Conservation (phyloP, 257 asterid genomes). For the Solanum habrochaites region DNA sequence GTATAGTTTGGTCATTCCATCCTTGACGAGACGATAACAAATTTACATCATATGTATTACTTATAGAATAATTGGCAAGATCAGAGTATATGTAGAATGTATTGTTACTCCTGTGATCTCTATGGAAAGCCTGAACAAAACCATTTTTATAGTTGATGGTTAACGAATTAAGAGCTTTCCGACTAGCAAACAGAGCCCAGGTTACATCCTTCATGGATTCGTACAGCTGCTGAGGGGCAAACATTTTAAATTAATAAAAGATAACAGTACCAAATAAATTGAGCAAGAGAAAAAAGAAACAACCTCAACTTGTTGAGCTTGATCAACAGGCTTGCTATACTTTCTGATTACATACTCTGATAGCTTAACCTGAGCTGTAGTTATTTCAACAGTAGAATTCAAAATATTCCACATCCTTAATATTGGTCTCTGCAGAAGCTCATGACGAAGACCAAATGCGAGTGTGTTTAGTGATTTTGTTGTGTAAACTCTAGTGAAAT, state of each 20-base stretch:
- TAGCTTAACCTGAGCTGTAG: conserved; percentile 84
- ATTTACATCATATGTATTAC: conserved; percentile 24
- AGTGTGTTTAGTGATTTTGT: conserved; percentile 56
- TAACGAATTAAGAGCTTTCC: conserved; percentile 66
- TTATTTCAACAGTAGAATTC: conserved; percentile 73
- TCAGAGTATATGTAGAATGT: conserved; percentile 83
- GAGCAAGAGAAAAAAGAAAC: not conserved
- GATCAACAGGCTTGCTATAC: conserved; percentile 53
- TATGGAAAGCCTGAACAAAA: conserved; percentile 87
- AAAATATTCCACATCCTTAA: conserved; percentile 87
- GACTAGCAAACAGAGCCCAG: conserved; percentile 85
- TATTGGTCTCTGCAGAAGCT: conserved; percentile 75
- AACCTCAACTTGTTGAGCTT: conserved; percentile 83
- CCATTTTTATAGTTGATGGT: conserved; percentile 80
- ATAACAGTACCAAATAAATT: not conserved
- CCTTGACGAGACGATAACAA: conserved; percentile 48
- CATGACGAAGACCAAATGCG: conserved; percentile 81
- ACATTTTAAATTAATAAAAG: not conserved
- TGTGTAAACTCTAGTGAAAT: conserved; percentile 76
- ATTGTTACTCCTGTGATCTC: conserved; percentile 60
- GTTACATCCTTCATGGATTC: conserved; percentile 79
- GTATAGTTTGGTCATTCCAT: conserved; percentile 82
- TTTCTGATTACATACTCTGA: conserved; percentile 58
- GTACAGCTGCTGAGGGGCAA: conserved; percentile 51
- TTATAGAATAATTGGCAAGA: conserved; percentile 64